Percentiles rank a stretch among this genome's conserved stretches.
These are phyloP conservation scores for Talaromyces atroroseus DNA, from an alignment of 2,329 filamentous ascomycete genomes.

Conservation along the genomic window DNA sequence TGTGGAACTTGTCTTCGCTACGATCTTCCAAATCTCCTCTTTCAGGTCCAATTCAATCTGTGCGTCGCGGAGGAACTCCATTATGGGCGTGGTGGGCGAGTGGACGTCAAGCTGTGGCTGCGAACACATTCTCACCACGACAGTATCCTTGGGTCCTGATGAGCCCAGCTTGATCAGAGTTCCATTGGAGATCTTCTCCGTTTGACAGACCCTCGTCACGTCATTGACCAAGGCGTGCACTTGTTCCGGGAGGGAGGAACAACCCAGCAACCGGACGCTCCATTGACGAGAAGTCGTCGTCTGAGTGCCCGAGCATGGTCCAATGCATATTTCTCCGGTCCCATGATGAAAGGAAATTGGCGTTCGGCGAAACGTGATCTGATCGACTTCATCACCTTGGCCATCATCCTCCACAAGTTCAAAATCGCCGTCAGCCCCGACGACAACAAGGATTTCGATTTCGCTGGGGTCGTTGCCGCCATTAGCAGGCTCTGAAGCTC, in stretches of 20 bases:
- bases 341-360: slow-evolving; percentile 3
- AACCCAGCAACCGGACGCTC: slow-evolving; percentile 4
- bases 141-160: background rate
- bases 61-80: slow-evolving; percentile 11
- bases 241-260: background rate
- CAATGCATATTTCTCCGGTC: slow-evolving; percentile 1
- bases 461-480: slow-evolving; percentile 16
- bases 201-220: background rate
- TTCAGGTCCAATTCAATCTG: slow-evolving; percentile 11
- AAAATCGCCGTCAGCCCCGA: slow-evolving; percentile 38
- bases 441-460: slow-evolving; percentile 27
- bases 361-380: slow-evolving; percentile 1
- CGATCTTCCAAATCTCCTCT: slow-evolving; percentile 1
- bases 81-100: background rate
- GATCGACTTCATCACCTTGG: background rate
- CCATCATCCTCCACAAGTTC: slow-evolving; percentile 11
- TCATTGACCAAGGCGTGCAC: background rate
- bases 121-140: slow-evolving; percentile 4
- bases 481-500: slow-evolving; percentile 15
- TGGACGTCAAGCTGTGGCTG: slow-evolving; percentile 9
- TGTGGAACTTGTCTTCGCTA: background rate
- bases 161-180: slow-evolving; percentile 3
- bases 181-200: slow-evolving; percentile 7
- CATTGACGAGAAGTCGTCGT: background rate
- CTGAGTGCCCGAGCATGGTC: background rate